Base-by-base conservation (phyloP, 495 filamentous ascomycete species). In the Trichoderma virens region DNA sequence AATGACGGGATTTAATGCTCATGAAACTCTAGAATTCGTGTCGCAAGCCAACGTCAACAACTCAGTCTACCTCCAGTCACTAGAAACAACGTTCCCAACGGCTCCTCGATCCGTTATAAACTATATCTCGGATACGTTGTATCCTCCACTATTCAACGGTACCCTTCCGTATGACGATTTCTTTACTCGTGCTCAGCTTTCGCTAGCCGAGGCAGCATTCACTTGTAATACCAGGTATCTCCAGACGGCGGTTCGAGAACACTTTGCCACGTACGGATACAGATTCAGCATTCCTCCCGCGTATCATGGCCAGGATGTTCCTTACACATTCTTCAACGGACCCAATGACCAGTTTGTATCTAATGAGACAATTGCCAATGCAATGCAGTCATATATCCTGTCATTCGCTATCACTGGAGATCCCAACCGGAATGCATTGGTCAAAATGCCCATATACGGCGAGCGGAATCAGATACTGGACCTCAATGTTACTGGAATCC, bases 151-250 rank as follows among this genome's bases (percentile, higher is more conserved):
- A 5, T 35, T 35, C 11, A 35, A 35, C 34, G 11, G 5, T 5
- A 35, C 34, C 11, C 34, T 35, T 5, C n/a, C n/a, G n/a, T 35
- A 35, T 11, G 11, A 11, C 34, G 34, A 35, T 11, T 35, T 35
- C 34, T 35, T 35, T 11, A 5, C 34, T 5, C 34, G 34, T 35
- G 34, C 34, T 35, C 5, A 35, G 11, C 11, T 35, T 5, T 5
- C 34, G 5, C 34, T 35, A 5, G 34, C 61, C 2, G 61, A 63
- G n/a, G 23, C 25, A 2, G 25, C 61, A 34, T 63, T 63, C 61
- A 32, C 61, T 5, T 63, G 61, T 34, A 63, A 63, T 41, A 45
- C 61, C 20, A 20, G 35, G 5, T 63, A 63, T 74, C 8, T 61
- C 27, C 13, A 34, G 8, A 61, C 3, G 18, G 34, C 34, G 5